Conservation (phyloP, 23 red algal species). For the Gracilaria domingensis region DNA sequence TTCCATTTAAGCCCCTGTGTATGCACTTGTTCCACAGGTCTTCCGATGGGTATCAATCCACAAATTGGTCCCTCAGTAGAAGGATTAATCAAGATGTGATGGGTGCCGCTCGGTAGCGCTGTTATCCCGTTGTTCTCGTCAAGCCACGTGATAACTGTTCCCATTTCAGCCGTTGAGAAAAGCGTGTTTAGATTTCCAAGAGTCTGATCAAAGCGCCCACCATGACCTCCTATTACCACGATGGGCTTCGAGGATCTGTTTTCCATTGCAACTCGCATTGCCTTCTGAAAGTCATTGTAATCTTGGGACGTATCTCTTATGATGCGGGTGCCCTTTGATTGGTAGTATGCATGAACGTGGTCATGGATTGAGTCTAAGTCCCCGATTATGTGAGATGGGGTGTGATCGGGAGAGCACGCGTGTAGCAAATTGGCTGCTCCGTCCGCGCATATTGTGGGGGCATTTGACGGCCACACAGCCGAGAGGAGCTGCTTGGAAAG, state of each 20-base stretch:
- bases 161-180: slow-evolving; percentile 27
- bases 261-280: slow-evolving; percentile 10
- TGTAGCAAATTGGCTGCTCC: slow-evolving; percentile 61
- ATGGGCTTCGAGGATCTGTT: slow-evolving; percentile 8
- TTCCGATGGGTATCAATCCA: slow-evolving; percentile 70
- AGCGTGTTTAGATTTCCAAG: slow-evolving; percentile 77
- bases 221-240: slow-evolving; percentile 70
- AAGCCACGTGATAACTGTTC: slow-evolving; percentile 55
- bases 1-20: slow-evolving; percentile 78
- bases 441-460: slow-evolving; percentile 54
- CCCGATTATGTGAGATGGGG: slow-evolving; percentile 49
- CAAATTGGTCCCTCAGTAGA: slow-evolving; percentile 66
- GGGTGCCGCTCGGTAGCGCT: slow-evolving; percentile 41
- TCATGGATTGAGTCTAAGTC: slow-evolving; percentile 74
- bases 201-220: slow-evolving; percentile 77
- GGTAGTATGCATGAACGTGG: slow-evolving; percentile 26
- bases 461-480: slow-evolving; percentile 22
- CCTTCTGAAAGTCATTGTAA: slow-evolving; percentile 78
- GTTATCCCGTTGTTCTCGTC: slow-evolving; percentile 31
- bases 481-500: neutral
- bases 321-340: slow-evolving; percentile 40
- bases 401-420: neutral
- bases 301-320: slow-evolving; percentile 33
- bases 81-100: slow-evolving; percentile 52
- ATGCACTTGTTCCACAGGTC: slow-evolving; percentile 17